Base-by-base conservation (phyloP, 2,329 filamentous ascomycete genomes). In the Alternaria triticina region DNA sequence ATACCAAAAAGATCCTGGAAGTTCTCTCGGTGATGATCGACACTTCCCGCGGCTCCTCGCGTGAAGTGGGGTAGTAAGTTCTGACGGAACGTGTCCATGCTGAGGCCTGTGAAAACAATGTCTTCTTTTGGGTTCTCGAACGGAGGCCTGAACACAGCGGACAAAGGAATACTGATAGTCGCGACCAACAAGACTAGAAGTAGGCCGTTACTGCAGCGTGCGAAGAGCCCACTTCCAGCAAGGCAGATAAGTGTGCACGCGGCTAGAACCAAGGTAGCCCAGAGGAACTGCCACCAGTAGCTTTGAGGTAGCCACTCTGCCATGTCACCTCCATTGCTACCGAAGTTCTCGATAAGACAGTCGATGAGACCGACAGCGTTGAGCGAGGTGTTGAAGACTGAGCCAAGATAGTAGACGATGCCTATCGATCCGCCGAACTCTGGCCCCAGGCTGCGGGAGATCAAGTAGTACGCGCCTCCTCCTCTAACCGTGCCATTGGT, bases 371-470 rank as follows among this genome's bases (percentile, higher is more conserved):
- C 93, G 46, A 96, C 92, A 23, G 94, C 88, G 74, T 97, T 97
- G 85, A 97, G 88, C 40, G 91, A 91, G 1, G 93, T 94, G 75
- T 95, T 96, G 74, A 97, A 88, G 1, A 78, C 76, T 68, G 93
- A 92, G n/a, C 93, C 92, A n/a, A 96, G 84, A 77, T 96, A 97
- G 79, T 96, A 96, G 12, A 97, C 88, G 23, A 96, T 86, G 2
- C 93, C 93, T 67, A 97, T 96, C 2, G 92, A 93, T 15, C 93
- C 93, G 25, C 93, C 93, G 76, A 97, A 97, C 74, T 97, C 93
- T 7, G 93, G 93, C 0, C 93, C 93, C 4, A 97, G 82, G 47
- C 91, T 94, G 65, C 93, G 87, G 7, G 93, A 96, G 61, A 97
- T 96, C 60, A 97, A 83, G 73, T 95, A 97, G 77, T 97, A 97